Percentiles rank a stretch among this genome's conserved stretches.
Conservation (phyloP, 225 moss, liverwort and hornwort species). For the Pleurozium schreberi region DNA sequence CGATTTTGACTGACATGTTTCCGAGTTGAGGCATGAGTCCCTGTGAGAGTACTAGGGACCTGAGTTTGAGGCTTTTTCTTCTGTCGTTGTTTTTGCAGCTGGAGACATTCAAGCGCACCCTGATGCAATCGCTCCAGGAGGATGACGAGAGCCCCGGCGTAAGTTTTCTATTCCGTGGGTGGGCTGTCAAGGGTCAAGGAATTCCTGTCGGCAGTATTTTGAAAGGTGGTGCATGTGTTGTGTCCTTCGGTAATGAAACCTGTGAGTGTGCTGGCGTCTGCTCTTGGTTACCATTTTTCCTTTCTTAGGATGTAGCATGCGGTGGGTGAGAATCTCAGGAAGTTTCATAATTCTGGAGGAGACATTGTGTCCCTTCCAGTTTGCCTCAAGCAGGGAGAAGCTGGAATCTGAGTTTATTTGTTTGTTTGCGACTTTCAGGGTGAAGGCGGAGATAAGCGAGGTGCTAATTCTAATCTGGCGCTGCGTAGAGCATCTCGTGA, state of each 20-base stretch:
- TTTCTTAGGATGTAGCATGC: not conserved
- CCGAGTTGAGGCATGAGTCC: not conserved
- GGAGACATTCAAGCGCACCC: slow-evolving; percentile 88
- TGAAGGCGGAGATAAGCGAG: slow-evolving; percentile 32
- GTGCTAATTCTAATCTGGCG: slow-evolving; percentile 13
- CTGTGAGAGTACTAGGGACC: not conserved
- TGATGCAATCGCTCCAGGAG: slow-evolving; percentile 93
- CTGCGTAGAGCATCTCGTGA: slow-evolving; percentile 46
- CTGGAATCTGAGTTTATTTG: not conserved
- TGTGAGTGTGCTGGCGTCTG: not conserved
- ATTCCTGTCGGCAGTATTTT: not conserved
- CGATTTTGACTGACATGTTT: not conserved
- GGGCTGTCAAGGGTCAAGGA: not conserved
- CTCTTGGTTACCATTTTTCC: not conserved
- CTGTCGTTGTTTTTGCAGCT: slow-evolving; percentile 12
- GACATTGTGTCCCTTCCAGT: too few relatives aligned
- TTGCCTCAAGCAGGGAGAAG: too few relatives aligned
- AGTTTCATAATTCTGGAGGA: not conserved
- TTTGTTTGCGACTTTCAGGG: not conserved
- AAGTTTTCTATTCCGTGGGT: not conserved
- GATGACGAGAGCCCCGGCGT: slow-evolving; percentile 55
- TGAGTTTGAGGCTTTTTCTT: not conserved
- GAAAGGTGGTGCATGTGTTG: not conserved
- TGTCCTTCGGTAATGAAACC: not conserved
- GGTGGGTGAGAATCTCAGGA: not conserved